Evolutionary conservation across 2,329 filamentous ascomycete genomes (phyloP).

Genomic region (Calonectria honghensis): DNA sequence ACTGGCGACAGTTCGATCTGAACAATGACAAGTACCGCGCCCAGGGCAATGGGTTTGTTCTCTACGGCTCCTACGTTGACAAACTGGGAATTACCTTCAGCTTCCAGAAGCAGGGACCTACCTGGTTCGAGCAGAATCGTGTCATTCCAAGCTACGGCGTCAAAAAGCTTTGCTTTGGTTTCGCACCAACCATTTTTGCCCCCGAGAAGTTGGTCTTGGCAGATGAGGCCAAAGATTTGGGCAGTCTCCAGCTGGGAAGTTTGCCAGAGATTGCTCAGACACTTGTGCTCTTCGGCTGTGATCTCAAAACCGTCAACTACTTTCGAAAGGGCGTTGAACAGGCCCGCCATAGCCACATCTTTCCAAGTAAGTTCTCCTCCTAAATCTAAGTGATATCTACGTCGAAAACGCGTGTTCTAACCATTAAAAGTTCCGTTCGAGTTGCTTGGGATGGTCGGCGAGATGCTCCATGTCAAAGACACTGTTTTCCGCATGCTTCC

Average conservation of each 20-base stretch:
- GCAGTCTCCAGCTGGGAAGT: conserved; percentile 58
- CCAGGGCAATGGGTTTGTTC: conserved; percentile 61
- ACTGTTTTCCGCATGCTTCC: conserved; percentile 64
- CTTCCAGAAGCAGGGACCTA: conserved; percentile 61
- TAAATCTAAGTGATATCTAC: background rate
- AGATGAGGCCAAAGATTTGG: conserved; percentile 46
- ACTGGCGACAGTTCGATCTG: conserved; percentile 65
- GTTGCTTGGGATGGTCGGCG: conserved; percentile 64
- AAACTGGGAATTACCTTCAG: conserved; percentile 63
- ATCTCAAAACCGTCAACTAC: conserved; percentile 58
- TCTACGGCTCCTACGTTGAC: conserved; percentile 56
- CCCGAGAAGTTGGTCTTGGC: conserved; percentile 50
- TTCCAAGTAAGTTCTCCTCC: conserved; percentile 41
- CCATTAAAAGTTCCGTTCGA: conserved; percentile 43
- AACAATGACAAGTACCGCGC: conserved; percentile 60
- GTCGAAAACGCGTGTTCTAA: background rate
- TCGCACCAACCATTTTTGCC: conserved; percentile 62
- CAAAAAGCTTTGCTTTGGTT: conserved; percentile 64
- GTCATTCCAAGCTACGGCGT: conserved; percentile 61
- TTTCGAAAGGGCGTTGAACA: conserved; percentile 51
- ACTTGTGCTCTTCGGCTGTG: conserved; percentile 63
- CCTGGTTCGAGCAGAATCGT: conserved; percentile 59
- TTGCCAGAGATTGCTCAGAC: conserved; percentile 60
- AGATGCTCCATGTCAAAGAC: conserved; percentile 59
- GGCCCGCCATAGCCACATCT: conserved; percentile 46